Base-by-base conservation (phyloP, 2,329 filamentous ascomycete genomes). In the Aspergillus tamarii region DNA sequence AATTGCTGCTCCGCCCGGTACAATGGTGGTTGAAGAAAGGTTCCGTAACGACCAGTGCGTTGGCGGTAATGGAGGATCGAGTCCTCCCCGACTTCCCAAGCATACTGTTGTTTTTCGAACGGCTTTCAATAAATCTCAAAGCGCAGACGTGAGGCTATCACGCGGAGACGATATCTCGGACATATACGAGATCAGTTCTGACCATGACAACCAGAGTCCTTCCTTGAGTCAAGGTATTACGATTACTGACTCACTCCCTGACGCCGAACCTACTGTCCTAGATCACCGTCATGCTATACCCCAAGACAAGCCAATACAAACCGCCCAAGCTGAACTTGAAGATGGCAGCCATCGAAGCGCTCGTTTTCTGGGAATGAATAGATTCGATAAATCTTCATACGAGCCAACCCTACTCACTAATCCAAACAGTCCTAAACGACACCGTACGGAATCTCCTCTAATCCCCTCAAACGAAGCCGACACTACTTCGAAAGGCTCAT, bases 11-110 rank as follows among this genome's bases (percentile, higher is more conserved):
- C 81, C 81, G 16, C 81, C 81, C 19, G 81, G 81, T 5, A 82
- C 80, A 1, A 78, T 78, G 61, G 77, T 83, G 72, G 69, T 83
- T 46, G 79, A 80, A 59, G 81, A 83, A 69, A 75, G 75, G 34
- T 78, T 81, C 53, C 66, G 85, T 82, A 66, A 85, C 81, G 64
- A 87, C 83, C 70, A 86, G 36, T 61, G 64, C 41, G 63, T 63
- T 57, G 64, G 53, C n/a, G 62, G 55, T 77, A 70, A 78, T 82
- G 32, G 78, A 76, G 69, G 26, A 72, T 75, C 52, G 75, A 73
- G 30, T 76, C 80, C 62, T 78, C 77, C 45, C 10, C 64, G 67
- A 36, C 28, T 72, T 32, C 80, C 80, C 23, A 80, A 74, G 46
- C 80, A 83, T 64, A 82, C 79, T 1, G 71, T 83, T 39, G 77